Evolutionary conservation across 108 stramenopile species (phyloP), one percentile per base, ranked within the genome.

Genomic region (Epipyxis sp.): DNA sequence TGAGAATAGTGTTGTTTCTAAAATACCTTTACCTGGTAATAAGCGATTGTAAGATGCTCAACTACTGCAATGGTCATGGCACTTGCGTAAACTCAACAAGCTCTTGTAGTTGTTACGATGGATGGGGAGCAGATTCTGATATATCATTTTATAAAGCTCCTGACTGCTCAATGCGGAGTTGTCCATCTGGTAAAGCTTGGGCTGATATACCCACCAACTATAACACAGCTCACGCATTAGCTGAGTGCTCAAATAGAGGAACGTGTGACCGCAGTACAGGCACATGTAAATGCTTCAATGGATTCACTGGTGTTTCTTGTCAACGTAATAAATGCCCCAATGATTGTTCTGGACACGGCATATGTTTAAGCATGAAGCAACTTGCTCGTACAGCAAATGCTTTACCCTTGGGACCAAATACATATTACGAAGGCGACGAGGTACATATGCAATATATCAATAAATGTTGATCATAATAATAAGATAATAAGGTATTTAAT

Each of bases 241-340:
- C 74, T 46, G 90, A 90, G 71, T 92, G 92, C 77, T 90, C 89
- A 35, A 89, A 87, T 79, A 88, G 87, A 69, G 92, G 92, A 0
- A 69, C 58, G 13, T 92, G 92, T 62, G 61, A 91, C 72, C 59
- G 87, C 0, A 40, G 62, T 1, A 81, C 82, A 0, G 92, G 92
- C 32, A 59, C 78, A 42, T 92, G 92, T 72, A 29, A 59, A 0
- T 92, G 92, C 79, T 85, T 91, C 29, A 77, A 87, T 35, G 92
- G 91, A 1, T 92, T 90, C 69, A 74, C 81, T 2, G 92, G 92
- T 1, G 78, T 71, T 3, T 90, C 91, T 25, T 92, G 92, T 81
- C 80, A 92, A 59, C 85, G 88, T 30, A 88, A 85, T 43, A 74
- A 77, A 25, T 92, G 92, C 81, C 86, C 87, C 32, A 83, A 82